These are phyloP conservation scores for Arthromyces matolae DNA, from an alignment of 768 basidiomycete genomes.

Conservation along the genomic window DNA sequence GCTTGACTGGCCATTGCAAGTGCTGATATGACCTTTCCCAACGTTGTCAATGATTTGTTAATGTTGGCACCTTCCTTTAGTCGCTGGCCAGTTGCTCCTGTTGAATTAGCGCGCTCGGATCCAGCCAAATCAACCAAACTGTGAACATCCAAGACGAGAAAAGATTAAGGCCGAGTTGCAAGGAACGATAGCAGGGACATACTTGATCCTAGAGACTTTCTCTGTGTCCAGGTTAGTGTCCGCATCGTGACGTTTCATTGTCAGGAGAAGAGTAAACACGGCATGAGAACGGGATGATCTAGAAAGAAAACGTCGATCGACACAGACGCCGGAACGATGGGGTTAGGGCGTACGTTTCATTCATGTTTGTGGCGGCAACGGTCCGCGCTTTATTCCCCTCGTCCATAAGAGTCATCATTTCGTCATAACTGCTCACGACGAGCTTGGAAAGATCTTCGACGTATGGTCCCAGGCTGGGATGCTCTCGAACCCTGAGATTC, in stretches of 20 bases:
- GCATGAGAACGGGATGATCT: conserved; percentile 97
- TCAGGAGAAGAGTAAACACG: conserved; percentile 92
- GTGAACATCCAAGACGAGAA: conserved; percentile 10
- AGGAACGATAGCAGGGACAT: conserved; percentile 17
- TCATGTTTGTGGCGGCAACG: conserved; percentile 99
- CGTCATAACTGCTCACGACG: conserved; percentile 84
- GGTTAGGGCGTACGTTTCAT: conserved; percentile 72
- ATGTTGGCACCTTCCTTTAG: conserved; percentile 98
- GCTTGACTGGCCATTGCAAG: conserved; percentile 70
- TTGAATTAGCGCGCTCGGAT: conserved; percentile 95
- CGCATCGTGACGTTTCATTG: conserved; percentile 85
- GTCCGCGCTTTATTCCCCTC: conserved; percentile 99
- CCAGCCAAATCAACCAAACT: conserved; percentile 96
- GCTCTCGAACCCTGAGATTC: conserved; percentile 94
- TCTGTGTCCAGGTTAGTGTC: conserved; percentile 89
- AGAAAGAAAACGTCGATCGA: conserved; percentile 9
- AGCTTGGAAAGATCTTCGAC: conserved; percentile 96
- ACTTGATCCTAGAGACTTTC: conserved; percentile 98
- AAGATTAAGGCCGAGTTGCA: conserved; percentile 5
- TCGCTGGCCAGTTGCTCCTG: conserved; percentile 93
- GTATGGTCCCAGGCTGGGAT: conserved; percentile 95
- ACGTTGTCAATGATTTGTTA: conserved; percentile 96
- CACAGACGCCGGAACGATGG: conserved; percentile 3
- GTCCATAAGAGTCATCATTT: conserved; percentile 99
- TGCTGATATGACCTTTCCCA: conserved; percentile 95